Conservation (phyloP, 805 yeast species). For the Kazachstania psychrophila region DNA sequence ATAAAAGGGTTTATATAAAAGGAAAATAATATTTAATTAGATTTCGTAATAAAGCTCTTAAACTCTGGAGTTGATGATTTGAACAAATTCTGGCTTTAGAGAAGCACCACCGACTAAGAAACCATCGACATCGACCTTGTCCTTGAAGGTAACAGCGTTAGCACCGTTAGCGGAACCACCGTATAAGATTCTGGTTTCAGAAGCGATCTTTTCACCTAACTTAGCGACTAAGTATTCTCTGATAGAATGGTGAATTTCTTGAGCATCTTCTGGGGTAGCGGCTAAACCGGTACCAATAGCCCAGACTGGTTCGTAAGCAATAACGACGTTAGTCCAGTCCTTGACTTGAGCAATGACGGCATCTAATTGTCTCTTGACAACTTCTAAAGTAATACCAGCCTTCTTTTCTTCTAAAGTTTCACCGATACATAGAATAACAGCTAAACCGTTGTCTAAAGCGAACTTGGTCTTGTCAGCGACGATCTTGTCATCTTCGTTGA, state of each 20-base stretch:
- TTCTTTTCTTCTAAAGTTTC: conserved; percentile 95
- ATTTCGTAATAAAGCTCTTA: conserved; percentile 27
- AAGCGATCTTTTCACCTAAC: conserved; percentile 73
- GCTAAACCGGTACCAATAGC: conserved; percentile 99
- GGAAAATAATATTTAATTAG: conserved; percentile 1
- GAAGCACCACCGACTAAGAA: conserved; percentile 99
- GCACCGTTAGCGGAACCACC: conserved; percentile 98
- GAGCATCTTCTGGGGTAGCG: conserved; percentile 97
- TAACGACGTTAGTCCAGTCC: conserved; percentile 88
- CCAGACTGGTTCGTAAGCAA: conserved; percentile 99
- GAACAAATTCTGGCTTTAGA: conserved; percentile 94
- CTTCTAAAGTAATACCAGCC: conserved; percentile 75
- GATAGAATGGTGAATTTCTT: conserved; percentile 83
- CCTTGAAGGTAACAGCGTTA: conserved; percentile 84
- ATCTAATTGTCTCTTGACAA: conserved; percentile 79
- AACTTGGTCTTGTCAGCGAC: conserved; percentile 91
- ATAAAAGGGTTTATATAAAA: conserved; percentile 1
- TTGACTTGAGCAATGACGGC: conserved; percentile 73
- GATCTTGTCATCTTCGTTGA: conserved; percentile 82
- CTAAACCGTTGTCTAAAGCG: conserved; percentile 81
- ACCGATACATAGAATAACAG: conserved; percentile 94
- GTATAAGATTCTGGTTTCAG: conserved; percentile 78
- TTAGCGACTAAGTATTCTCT: conserved; percentile 72
- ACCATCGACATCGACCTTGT: conserved; percentile 90
- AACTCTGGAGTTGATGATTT: conserved; percentile 86